Conservation (phyloP, 495 filamentous ascomycete species). For the Xanthoparmelia taractica region DNA sequence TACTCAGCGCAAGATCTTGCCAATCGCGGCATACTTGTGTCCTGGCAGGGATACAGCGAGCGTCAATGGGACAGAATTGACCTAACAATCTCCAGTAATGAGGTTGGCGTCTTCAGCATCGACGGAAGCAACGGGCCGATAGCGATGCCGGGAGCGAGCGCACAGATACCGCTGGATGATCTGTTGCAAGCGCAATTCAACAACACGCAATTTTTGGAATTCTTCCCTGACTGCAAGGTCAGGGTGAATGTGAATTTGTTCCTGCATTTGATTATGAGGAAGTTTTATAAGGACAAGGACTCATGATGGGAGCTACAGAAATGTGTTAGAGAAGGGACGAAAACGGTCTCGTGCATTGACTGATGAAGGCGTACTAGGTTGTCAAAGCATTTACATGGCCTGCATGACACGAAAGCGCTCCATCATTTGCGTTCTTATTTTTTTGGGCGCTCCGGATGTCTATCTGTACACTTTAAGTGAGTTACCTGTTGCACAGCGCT, state of each 20-base stretch:
- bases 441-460: not conserved
- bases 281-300: slow-evolving; percentile 71
- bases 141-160: slow-evolving; percentile 90
- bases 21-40: slow-evolving; percentile 87
- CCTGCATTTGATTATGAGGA: slow-evolving; percentile 92
- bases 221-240: slow-evolving; percentile 82
- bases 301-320: not conserved
- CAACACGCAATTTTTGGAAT: slow-evolving; percentile 84
- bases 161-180: slow-evolving; percentile 84
- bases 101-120: slow-evolving; percentile 88
- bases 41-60: slow-evolving; percentile 76
- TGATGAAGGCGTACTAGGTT: not conserved
- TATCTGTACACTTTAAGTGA: not conserved
- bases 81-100: slow-evolving; percentile 86
- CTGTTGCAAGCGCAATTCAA: slow-evolving; percentile 95
- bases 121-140: slow-evolving; percentile 90
- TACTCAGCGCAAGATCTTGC: slow-evolving; percentile 82
- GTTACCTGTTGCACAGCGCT: not conserved
- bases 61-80: slow-evolving; percentile 87
- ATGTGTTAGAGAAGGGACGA: not conserved
- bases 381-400: not conserved
- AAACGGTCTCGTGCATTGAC: not conserved
- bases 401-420: not conserved
- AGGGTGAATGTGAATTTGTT: slow-evolving; percentile 92
- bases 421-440: not conserved